phyloP scores from a whole-genome alignment of 1,139 yeast genomes.

The Suhomyces chickasaworum region DNA sequence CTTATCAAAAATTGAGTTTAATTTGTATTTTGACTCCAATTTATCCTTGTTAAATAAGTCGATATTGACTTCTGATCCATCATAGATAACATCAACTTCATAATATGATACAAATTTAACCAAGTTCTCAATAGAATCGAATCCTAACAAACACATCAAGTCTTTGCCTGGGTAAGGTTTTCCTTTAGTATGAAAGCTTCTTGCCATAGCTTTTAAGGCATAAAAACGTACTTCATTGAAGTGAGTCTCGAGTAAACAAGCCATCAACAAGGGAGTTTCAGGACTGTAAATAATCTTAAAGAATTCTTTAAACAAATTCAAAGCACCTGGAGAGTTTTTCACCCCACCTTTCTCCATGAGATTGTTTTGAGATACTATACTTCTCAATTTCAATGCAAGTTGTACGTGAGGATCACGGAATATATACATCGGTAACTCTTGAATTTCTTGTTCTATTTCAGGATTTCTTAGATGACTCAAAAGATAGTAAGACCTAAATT shows the following conservation, averaged over 20 bases:
- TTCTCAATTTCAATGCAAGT: constrained; percentile 69
- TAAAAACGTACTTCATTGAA: constrained; percentile 78
- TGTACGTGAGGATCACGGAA: constrained; percentile 62
- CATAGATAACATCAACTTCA: constrained; percentile 52
- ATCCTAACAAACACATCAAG: constrained; percentile 60
- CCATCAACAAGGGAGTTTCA: constrained; percentile 65
- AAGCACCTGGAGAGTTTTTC: constrained; percentile 57
- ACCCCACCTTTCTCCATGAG: constrained; percentile 58
- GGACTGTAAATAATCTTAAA: constrained; percentile 55
- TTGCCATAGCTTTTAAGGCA: constrained; percentile 69
- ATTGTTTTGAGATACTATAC: constrained; percentile 64
- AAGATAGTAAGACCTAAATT: constrained; percentile 85
- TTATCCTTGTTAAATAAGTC: constrained; percentile 59
- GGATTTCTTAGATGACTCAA: constrained; percentile 82
- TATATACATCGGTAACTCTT: constrained; percentile 62
- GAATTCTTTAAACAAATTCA: constrained; percentile 64
- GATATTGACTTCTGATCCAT: constrained; percentile 42
- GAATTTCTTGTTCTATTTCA: constrained; percentile 78
- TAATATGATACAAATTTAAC: constrained; percentile 63
- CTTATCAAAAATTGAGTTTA: constrained; percentile 46
- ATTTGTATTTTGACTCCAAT: constrained; percentile 44
- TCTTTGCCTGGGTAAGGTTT: constrained; percentile 59
- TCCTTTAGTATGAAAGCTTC: constrained; percentile 70
- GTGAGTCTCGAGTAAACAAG: constrained; percentile 79
- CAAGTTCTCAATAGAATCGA: constrained; percentile 59